These are phyloP conservation scores for Ceratocystis cacaofunesta DNA, from an alignment of 2,329 filamentous ascomycete species.

Conservation along the genomic window DNA sequence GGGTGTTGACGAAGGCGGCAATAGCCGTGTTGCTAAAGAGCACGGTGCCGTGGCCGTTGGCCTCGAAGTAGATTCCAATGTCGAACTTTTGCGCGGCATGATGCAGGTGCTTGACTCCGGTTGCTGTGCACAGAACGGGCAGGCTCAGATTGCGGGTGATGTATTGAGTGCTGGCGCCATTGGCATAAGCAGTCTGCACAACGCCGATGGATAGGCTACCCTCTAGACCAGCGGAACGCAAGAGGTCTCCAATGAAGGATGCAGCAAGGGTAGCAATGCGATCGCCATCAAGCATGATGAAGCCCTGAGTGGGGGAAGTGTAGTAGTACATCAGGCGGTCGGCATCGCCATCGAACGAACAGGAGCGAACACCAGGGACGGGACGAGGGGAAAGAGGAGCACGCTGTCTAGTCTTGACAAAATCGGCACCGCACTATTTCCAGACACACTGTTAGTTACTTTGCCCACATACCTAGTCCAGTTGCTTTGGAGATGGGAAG, in stretches of 20 bases:
- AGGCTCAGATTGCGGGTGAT: constrained; percentile 77
- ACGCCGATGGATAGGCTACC: constrained; percentile 80
- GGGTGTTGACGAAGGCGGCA: constrained; percentile 59
- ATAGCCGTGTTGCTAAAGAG: constrained; percentile 80
- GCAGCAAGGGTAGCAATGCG: constrained; percentile 90
- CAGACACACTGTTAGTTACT: neutral
- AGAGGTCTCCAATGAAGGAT: constrained; percentile 81
- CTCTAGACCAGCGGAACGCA: constrained; percentile 61
- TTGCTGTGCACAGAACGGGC: constrained; percentile 83
- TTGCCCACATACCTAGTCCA: neutral
- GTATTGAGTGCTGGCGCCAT: constrained; percentile 86
- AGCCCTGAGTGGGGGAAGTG: constrained; percentile 63
- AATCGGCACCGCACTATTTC: constrained; percentile 79
- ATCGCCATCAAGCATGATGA: constrained; percentile 89
- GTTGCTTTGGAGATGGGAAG: too few species aligned
- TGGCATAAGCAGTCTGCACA: constrained; percentile 94
- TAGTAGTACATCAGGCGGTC: constrained; percentile 96
- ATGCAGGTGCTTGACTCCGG: constrained; percentile 93
- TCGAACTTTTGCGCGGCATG: constrained; percentile 93
- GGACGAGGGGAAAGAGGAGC: constrained; percentile 73
- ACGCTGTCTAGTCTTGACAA: constrained; percentile 90
- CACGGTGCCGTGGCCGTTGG: constrained; percentile 93
- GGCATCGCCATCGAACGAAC: constrained; percentile 87
- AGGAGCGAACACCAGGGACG: constrained; percentile 60
- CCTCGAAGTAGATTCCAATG: constrained; percentile 95